Evolutionary conservation across 1,139 yeast species (phyloP).

Genomic region (Saccharomyces hybrid): DNA sequence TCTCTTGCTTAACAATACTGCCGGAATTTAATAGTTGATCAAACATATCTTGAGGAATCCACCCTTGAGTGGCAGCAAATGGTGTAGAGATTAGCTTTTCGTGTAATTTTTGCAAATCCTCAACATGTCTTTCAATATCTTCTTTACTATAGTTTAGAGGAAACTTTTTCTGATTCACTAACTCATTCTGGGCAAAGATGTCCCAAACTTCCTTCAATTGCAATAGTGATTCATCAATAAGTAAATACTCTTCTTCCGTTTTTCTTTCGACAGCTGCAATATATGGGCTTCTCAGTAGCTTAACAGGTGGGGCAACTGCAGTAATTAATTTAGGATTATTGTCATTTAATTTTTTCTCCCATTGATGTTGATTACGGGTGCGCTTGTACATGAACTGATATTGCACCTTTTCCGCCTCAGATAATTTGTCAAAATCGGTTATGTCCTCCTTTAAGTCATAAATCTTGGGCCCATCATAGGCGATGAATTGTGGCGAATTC

Average conservation of each 20-base stretch:
- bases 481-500: conserved; percentile 72
- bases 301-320: conserved; percentile 70
- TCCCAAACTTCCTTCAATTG: conserved; percentile 76
- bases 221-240: conserved; percentile 58
- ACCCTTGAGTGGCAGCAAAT: conserved; percentile 85
- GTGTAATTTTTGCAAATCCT: conserved; percentile 59
- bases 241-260: conserved; percentile 52
- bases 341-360: conserved; percentile 71
- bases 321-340: conserved; percentile 59
- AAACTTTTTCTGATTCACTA: conserved; percentile 41
- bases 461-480: conserved; percentile 81
- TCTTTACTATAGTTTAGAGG: conserved; percentile 56
- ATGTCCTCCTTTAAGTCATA: conserved; percentile 68
- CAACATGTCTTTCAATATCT: conserved; percentile 47
- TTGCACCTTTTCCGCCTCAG: conserved; percentile 67
- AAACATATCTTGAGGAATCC: conserved; percentile 94
- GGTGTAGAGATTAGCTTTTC: conserved; percentile 61
- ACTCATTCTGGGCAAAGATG: conserved; percentile 52
- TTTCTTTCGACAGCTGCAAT: conserved; percentile 58
- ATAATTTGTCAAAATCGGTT: conserved; percentile 57
- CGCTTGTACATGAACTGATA: conserved; percentile 79
- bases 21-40: conserved; percentile 61
- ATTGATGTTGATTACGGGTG: conserved; percentile 83
- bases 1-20: conserved; percentile 41
- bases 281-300: conserved; percentile 59